A percentile compares a stretch with the other conserved stretches of the same genome.
phyloP scores from a whole-genome alignment of 345 rosid genomes.

The Citrus maxima region DNA sequence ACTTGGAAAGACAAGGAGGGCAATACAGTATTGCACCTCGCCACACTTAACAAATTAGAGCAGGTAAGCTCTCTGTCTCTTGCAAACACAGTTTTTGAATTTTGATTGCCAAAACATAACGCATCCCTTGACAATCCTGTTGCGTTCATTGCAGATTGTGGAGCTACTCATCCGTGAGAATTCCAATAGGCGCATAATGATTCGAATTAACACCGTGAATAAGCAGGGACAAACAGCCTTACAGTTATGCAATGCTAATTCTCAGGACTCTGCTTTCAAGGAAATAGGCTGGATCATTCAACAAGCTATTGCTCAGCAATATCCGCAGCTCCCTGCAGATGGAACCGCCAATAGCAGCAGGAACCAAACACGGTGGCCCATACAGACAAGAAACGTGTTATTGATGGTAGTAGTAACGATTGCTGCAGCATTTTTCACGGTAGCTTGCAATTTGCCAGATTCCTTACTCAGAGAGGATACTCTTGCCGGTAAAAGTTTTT shows the following conservation, averaged over 20 bases:
- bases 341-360: too few relatives aligned
- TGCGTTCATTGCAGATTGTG: too few relatives aligned
- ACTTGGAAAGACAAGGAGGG: background rate
- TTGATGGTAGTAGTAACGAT: constrained; percentile 6
- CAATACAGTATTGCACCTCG: background rate
- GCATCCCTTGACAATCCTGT: too few relatives aligned
- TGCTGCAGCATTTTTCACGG: background rate
- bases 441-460: background rate
- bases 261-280: background rate
- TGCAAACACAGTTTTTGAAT: too few relatives aligned
- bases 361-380: too few relatives aligned
- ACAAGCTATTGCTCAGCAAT: too few relatives aligned
- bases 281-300: background rate
- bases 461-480: background rate
- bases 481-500: background rate
- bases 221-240: background rate
- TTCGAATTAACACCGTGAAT: background rate
- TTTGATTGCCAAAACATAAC: too few relatives aligned
- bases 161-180: too few relatives aligned
- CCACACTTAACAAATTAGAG: background rate
- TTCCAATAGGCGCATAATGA: background rate
- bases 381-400: constrained; percentile 10
- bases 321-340: too few relatives aligned
- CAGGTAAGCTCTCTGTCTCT: background rate
- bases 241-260: background rate